Evolutionary conservation across 73 alveolate species (phyloP).

Genomic region (Paramecium sonneborni): DNA sequence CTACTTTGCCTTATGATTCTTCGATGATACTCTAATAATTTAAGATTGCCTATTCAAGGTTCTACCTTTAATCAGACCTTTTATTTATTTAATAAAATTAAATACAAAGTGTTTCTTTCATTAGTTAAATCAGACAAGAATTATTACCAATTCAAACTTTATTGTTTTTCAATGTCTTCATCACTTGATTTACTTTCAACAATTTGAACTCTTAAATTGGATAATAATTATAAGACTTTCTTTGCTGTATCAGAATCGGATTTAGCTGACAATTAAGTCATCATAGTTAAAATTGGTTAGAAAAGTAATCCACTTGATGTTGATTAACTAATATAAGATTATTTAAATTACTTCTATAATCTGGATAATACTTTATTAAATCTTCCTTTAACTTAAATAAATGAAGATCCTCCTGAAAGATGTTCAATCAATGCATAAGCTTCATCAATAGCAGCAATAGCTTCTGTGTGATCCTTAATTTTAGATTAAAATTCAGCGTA

Average conservation of each 20-base stretch:
- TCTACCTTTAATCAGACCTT: constrained; percentile 35
- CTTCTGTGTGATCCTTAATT: constrained; percentile 52
- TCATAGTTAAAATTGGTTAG: constrained; percentile 43
- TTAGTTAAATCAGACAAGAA: constrained; percentile 44
- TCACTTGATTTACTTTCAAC: constrained; percentile 43
- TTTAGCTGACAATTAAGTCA: constrained; percentile 44
- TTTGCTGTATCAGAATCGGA: constrained; percentile 31
- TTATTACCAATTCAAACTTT: constrained; percentile 24
- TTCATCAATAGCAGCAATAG: constrained; percentile 47
- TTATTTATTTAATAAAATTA: neutral
- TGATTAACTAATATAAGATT: neutral
- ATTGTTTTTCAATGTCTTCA: constrained; percentile 28
- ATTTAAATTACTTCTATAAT: neutral
- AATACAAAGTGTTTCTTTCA: constrained; percentile 42
- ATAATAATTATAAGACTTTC: constrained; percentile 21
- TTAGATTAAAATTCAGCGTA: constrained; percentile 50
- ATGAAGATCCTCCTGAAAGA: constrained; percentile 48
- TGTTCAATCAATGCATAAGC: constrained; percentile 53
- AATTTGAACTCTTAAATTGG: constrained; percentile 39
- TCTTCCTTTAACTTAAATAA: constrained; percentile 45
- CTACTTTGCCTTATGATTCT: constrained; percentile 54
- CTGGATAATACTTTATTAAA: neutral
- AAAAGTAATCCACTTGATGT: neutral
- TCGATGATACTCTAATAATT: constrained; percentile 37
- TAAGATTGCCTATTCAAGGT: constrained; percentile 28